Percentiles rank a stretch among this genome's conserved stretches.
These are phyloP conservation scores for Nymphaea colorata DNA, from an alignment of 164 flowering plant species.

Conservation along the genomic window DNA sequence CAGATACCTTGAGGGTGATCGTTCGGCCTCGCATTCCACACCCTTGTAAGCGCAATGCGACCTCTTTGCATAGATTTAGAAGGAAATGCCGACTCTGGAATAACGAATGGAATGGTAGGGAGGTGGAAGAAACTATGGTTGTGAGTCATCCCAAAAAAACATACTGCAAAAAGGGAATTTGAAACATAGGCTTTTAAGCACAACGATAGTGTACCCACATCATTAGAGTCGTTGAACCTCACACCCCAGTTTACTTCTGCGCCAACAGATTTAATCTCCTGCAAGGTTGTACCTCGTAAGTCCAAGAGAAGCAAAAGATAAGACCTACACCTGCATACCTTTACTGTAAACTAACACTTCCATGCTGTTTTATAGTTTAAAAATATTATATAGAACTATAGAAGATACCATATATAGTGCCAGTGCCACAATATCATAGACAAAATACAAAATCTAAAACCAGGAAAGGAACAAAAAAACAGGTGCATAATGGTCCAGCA, in stretches of 20 bases:
- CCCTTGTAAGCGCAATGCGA: constrained; percentile 74
- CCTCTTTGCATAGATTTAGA: constrained; percentile 74
- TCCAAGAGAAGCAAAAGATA: not conserved
- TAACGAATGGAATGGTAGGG: not conserved
- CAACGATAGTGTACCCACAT: constrained; percentile 34
- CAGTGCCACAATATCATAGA: too few relatives aligned
- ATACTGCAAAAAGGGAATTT: too few relatives aligned
- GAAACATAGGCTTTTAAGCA: too few relatives aligned
- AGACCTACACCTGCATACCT: not conserved
- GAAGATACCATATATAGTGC: too few relatives aligned
- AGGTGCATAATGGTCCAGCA: too few relatives aligned
- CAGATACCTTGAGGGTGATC: constrained; percentile 65
- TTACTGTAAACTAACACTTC: not conserved
- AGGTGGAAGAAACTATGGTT: not conserved
- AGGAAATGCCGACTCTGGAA: constrained; percentile 59
- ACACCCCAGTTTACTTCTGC: constrained; percentile 99
- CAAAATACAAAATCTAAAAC: too few relatives aligned
- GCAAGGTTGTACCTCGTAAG: constrained; percentile 8
- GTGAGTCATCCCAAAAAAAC: not conserved
- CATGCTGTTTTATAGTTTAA: too few relatives aligned
- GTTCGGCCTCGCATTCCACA: constrained; percentile 77
- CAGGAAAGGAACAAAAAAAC: too few relatives aligned
- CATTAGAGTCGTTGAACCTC: constrained; percentile 63
- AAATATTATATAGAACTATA: too few relatives aligned
- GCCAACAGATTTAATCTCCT: constrained; percentile 93